These are phyloP conservation scores for Dryas integrifolia DNA, from an alignment of 331 rosid species.

Conservation along the genomic window DNA sequence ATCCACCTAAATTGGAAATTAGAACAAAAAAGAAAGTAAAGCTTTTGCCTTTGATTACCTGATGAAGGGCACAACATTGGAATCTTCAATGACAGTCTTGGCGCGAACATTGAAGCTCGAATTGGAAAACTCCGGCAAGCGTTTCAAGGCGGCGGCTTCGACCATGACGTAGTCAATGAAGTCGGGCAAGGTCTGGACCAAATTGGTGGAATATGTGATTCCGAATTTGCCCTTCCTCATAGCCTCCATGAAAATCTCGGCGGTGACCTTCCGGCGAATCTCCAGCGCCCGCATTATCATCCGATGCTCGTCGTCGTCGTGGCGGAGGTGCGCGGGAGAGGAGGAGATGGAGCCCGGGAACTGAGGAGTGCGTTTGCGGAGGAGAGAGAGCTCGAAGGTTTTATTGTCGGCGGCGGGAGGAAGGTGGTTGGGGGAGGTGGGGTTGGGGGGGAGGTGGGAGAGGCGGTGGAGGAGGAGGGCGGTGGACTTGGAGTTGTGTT, in stretches of 20 bases:
- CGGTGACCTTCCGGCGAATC: slow-evolving; percentile 79
- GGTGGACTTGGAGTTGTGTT: slow-evolving; percentile 82
- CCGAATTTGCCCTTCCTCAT: slow-evolving; percentile 81
- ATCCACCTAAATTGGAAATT: not conserved
- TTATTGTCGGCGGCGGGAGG: slow-evolving; percentile 47
- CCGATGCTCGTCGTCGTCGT: slow-evolving; percentile 37
- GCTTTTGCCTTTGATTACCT: slow-evolving; percentile 40
- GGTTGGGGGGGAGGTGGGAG: slow-evolving; percentile 32
- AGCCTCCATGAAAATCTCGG: slow-evolving; percentile 70
- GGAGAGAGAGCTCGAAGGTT: slow-evolving; percentile 71
- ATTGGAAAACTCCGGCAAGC: slow-evolving; percentile 54
- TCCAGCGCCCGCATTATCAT: slow-evolving; percentile 75
- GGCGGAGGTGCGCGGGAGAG: slow-evolving; percentile 52
- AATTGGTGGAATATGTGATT: slow-evolving; percentile 64
- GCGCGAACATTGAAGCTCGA: slow-evolving; percentile 78
- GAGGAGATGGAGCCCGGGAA: slow-evolving; percentile 92
- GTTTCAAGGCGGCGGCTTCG: slow-evolving; percentile 78
- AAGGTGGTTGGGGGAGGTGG: slow-evolving; percentile 28
- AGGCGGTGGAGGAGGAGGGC: slow-evolving; percentile 61
- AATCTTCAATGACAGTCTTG: slow-evolving; percentile 65
- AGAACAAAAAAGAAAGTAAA: not conserved
- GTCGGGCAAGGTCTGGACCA: slow-evolving; percentile 45
- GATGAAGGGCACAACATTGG: slow-evolving; percentile 70
- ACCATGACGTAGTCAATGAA: slow-evolving; percentile 74
- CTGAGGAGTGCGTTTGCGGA: slow-evolving; percentile 73